phyloP scores from a whole-genome alignment of 2,329 filamentous ascomycete genomes.

The Pseudogymnoascus sp. region DNA sequence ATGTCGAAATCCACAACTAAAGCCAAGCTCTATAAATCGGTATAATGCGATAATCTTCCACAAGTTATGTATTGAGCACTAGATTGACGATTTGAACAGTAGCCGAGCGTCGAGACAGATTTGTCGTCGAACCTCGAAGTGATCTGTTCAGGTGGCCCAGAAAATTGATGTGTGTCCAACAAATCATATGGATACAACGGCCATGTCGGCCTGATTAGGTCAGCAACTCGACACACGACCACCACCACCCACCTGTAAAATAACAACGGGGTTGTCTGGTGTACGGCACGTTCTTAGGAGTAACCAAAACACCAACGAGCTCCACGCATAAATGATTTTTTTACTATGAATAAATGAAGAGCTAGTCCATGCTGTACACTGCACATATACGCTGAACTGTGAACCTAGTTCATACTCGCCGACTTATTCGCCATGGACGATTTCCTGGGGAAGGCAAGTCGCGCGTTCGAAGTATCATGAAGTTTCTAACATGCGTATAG shows the following conservation, averaged over 20 bases:
- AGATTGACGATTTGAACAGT: background rate
- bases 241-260: background rate
- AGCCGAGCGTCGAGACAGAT: background rate
- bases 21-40: background rate
- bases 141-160: conserved; percentile 4
- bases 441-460: conserved; percentile 50
- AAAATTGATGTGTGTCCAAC: conserved; percentile 4
- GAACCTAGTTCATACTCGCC: background rate
- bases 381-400: background rate
- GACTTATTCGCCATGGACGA: conserved; percentile 26
- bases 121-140: background rate
- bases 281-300: background rate
- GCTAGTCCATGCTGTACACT: background rate
- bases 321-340: background rate
- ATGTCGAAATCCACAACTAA: conserved; percentile 5
- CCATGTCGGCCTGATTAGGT: background rate
- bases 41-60: background rate
- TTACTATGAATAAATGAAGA: conserved; percentile 4
- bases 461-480: background rate
- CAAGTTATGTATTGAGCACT: background rate
- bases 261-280: conserved; percentile 4
- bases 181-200: conserved; percentile 4
- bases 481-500: conserved; percentile 29
- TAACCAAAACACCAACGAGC: conserved; percentile 4
- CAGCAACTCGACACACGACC: conserved; percentile 1